phyloP scores from a whole-genome alignment of 352 stramenopile species.

The Pseudoperonospora humuli region DNA sequence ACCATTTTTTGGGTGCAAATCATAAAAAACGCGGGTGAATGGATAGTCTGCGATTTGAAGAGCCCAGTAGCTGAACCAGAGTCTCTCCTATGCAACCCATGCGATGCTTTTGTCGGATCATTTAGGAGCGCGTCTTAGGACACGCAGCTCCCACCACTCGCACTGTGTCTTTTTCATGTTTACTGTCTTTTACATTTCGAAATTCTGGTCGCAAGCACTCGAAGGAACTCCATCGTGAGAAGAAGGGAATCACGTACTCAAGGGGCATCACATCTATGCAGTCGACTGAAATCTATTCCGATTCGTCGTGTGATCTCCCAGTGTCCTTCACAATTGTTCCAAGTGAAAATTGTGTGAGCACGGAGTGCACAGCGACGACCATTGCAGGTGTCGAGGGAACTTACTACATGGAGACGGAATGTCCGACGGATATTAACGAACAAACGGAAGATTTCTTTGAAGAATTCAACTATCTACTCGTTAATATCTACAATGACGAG shows the following conservation, averaged over 20 bases:
- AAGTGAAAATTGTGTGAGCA: conserved; percentile 4
- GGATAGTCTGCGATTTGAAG: no score
- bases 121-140: no score
- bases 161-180: no score
- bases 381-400: conserved; percentile 3
- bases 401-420: conserved; percentile 20
- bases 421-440: conserved; percentile 14
- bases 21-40: no score
- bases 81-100: conserved; percentile 23
- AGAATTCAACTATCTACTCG: conserved; percentile 14
- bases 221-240: background rate
- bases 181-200: no score
- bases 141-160: no score
- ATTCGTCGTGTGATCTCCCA: conserved; percentile 17
- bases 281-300: conserved; percentile 23
- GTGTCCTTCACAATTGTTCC: conserved; percentile 11
- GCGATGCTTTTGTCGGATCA: conserved; percentile 7
- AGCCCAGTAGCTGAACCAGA: no score
- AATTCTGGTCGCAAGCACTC: background rate
- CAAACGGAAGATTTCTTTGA: conserved; percentile 15
- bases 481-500: conserved; percentile 17
- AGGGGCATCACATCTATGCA: conserved; percentile 13
- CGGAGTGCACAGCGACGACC: conserved; percentile 6
- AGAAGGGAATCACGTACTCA: background rate
- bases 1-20: no score